Conservation (phyloP, 2,329 filamentous ascomycete genomes). For the Fusarium odoratissimum region DNA sequence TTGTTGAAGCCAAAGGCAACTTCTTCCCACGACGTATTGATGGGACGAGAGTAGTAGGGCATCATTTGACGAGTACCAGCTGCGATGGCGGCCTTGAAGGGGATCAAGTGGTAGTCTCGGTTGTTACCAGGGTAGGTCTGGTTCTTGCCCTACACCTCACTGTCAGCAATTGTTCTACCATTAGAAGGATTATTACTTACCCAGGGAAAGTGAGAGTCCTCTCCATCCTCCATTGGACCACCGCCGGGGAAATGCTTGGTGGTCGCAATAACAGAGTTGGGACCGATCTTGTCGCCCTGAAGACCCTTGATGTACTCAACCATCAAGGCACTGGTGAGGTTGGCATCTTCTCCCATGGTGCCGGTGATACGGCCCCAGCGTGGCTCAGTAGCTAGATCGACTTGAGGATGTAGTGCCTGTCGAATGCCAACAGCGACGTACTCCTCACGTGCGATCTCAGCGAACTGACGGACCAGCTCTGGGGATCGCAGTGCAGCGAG, state of each 20-base stretch:
- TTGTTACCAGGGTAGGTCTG: conserved; percentile 62
- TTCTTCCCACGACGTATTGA: conserved; percentile 58
- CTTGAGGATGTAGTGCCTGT: conserved; percentile 61
- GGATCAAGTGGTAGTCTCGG: conserved; percentile 61
- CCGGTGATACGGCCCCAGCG: conserved; percentile 60
- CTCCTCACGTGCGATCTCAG: conserved; percentile 61
- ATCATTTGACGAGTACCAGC: conserved; percentile 64
- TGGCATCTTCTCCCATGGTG: conserved; percentile 62
- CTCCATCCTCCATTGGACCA: conserved; percentile 60
- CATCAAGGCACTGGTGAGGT: conserved; percentile 52
- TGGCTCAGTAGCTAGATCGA: conserved; percentile 63
- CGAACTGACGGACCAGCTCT: conserved; percentile 58
- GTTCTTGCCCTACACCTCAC: conserved; percentile 58
- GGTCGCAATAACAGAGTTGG: conserved; percentile 58
- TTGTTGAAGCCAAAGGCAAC: conserved; percentile 65
- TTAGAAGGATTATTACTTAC: not conserved
- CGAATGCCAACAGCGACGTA: conserved; percentile 57
- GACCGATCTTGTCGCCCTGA: conserved; percentile 57
- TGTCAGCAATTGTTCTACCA: conserved; percentile 31
- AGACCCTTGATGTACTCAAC: conserved; percentile 61
- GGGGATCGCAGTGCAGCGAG: conserved; percentile 60
- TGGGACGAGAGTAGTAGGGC: conserved; percentile 62
- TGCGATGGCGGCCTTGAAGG: conserved; percentile 62
- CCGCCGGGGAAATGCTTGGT: conserved; percentile 67
- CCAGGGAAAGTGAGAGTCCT: conserved; percentile 63